Evolutionary conservation across 257 asterid species (phyloP), one percentile per base, ranked within the genome.

Genomic region (Rubia yunnanensis): DNA sequence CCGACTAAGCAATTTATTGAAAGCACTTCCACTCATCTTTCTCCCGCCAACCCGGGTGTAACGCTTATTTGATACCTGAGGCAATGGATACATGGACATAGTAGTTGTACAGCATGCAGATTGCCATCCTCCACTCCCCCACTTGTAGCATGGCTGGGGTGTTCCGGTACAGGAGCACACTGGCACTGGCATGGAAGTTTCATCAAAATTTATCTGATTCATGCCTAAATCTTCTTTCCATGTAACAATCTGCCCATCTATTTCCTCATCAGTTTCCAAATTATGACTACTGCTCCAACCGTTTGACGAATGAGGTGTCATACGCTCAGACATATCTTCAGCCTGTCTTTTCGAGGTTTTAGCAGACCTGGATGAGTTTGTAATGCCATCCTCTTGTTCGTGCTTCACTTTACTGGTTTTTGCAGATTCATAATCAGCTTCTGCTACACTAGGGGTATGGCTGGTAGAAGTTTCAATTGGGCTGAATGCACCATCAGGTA

Each of bases 71-170:
- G 95, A 88, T 48, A 83, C 82, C 75, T 85, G 95, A n/a, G 97
- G 95, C 70, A 89, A 57, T 0, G 97, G 97, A 62, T 89, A 89
- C 95, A 85, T 84, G 14, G 97, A 89, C 32, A 89, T 83, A 7
- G 94, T 77, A 14, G 94, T 89, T 15, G 95, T 89, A 52, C 97
- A 89, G 81, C 97, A 89, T 26, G 95, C 97, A 0, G 97, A 89
- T 36, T 89, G 97, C 97, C 97, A 89, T 49, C 97, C 97, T 5
- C 95, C 97, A 14, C 77, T 88, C 22, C 97, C 97, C 97, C 97
- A 89, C 73, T 90, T 87, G 57, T 89, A 89, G 83, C 97, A 89
- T 11, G 94, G 97, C 74, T 87, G 97, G 10, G 97, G 97, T 0
- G 94, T 79, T 7, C 97, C 95, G 14, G 97, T 89, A 83, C 97